Conservation (phyloP, 768 basidiomycete genomes). For the Leucosporidium creatinivorum region DNA sequence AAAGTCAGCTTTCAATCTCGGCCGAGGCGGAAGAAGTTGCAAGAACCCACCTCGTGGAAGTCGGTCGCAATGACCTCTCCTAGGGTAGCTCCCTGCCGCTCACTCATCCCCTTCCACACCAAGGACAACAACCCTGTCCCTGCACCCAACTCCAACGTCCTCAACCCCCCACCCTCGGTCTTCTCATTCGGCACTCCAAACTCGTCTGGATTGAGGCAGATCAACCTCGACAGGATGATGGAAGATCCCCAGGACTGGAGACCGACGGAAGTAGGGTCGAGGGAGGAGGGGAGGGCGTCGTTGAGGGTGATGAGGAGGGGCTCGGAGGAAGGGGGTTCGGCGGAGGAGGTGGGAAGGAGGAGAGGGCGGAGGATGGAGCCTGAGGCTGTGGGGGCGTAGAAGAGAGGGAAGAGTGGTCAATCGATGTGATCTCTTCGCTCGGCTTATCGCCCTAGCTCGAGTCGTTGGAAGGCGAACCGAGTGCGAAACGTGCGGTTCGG, state of each 20-base stretch:
- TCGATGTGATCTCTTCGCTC: too few relatives aligned
- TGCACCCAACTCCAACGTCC: slow-evolving; percentile 59
- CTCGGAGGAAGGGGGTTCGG: slow-evolving; percentile 9
- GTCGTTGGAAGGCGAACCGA: too few relatives aligned
- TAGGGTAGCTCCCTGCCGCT: neutral
- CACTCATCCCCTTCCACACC: slow-evolving; percentile 32
- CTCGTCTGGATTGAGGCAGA: slow-evolving; percentile 49
- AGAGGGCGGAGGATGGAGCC: slow-evolving; percentile 27
- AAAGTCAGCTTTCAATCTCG: too few relatives aligned
- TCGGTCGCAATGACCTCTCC: slow-evolving; percentile 61
- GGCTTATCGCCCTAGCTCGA: too few relatives aligned
- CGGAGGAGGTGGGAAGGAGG: slow-evolving; percentile 23
- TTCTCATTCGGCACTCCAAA: slow-evolving; percentile 39
- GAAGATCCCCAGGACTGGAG: slow-evolving; percentile 78
- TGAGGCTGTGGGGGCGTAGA: neutral
- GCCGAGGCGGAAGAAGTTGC: too few relatives aligned
- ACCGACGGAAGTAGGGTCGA: slow-evolving; percentile 52
- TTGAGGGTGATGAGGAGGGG: slow-evolving; percentile 46
- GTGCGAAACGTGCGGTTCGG: slow-evolving; percentile 4
- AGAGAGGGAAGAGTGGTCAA: too few relatives aligned
- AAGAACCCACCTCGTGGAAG: slow-evolving; percentile 51
- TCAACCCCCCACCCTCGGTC: too few relatives aligned
- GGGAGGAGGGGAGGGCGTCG: slow-evolving; percentile 59
- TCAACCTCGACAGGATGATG: slow-evolving; percentile 60
- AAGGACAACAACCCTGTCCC: slow-evolving; percentile 80